A percentile compares a stretch with the other conserved stretches of the same genome.
Evolutionary conservation across 176 grass and related monocot species (phyloP).

Genomic region (Dendrocalamus sinicus): DNA sequence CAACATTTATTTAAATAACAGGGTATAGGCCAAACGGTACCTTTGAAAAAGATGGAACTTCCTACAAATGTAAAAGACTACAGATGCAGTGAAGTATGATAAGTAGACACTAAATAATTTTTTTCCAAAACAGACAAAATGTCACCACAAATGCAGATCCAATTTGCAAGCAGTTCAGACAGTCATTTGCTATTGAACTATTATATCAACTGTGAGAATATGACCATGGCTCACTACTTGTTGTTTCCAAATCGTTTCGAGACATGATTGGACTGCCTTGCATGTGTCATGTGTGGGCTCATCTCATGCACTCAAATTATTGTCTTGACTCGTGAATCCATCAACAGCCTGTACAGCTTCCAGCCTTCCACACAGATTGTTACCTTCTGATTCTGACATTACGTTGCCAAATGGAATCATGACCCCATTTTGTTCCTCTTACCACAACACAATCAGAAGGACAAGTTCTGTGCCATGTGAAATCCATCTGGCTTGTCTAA

Average conservation of each 20-base stretch:
- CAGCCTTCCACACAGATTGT: slow-evolving; percentile 11
- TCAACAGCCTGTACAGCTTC: slow-evolving; percentile 22
- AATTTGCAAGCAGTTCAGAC: not conserved
- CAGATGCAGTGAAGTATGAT: not conserved
- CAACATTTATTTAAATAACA: slow-evolving; percentile 20
- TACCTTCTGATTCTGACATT: slow-evolving; percentile 33
- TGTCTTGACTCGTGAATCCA: slow-evolving; percentile 10
- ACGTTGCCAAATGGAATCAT: slow-evolving; percentile 21
- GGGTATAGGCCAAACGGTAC: not conserved
- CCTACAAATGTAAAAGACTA: not conserved
- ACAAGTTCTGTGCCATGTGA: slow-evolving; percentile 13
- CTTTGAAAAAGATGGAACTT: not conserved
- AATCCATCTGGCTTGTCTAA: slow-evolving; percentile 28
- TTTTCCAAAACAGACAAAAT: not conserved
- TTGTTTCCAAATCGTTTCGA: not conserved
- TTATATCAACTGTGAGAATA: not conserved
- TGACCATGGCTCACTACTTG: slow-evolving; percentile 7
- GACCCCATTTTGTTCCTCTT: slow-evolving; percentile 26
- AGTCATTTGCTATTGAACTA: slow-evolving; percentile 3
- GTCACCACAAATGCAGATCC: not conserved
- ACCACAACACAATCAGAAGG: slow-evolving; percentile 22
- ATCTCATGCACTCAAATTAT: slow-evolving; percentile 26
- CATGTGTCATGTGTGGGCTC: slow-evolving; percentile 26
- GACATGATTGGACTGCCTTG: slow-evolving; percentile 28
- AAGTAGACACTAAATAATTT: not conserved